A percentile compares a stretch with the other conserved stretches of the same genome.
These are phyloP conservation scores for Metschnikowia proteae DNA, from an alignment of 805 yeast genomes.

Conservation along the genomic window DNA sequence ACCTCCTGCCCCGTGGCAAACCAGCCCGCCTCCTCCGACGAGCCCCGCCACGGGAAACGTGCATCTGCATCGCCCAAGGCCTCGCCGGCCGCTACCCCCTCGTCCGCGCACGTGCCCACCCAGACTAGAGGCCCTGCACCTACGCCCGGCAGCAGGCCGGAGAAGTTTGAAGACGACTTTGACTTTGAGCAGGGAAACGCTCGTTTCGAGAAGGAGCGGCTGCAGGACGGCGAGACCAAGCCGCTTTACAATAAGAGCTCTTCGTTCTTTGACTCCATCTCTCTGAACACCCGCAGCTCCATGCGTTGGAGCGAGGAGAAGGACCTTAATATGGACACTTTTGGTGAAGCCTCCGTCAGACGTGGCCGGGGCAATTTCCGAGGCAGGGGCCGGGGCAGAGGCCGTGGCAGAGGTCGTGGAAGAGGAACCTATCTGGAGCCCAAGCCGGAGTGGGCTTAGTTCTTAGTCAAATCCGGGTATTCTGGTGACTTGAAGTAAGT, in stretches of 20 bases:
- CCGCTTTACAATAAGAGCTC: constrained; percentile 65
- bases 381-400: constrained; percentile 34
- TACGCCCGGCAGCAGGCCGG: constrained; percentile 13
- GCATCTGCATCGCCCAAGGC: no score
- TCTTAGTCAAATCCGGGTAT: no score
- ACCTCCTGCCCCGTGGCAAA: no score
- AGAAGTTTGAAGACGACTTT: constrained; percentile 49
- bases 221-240: constrained; percentile 25
- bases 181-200: constrained; percentile 77
- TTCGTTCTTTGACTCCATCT: constrained; percentile 84
- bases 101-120: not conserved
- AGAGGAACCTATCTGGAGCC: constrained; percentile 37
- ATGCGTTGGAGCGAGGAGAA: constrained; percentile 74
- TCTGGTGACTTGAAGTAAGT: no score
- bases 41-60: no score
- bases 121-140: constrained; percentile 12
- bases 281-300: constrained; percentile 46
- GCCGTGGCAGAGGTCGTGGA: constrained; percentile 42
- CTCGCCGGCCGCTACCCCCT: no score
- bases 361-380: constrained; percentile 22
- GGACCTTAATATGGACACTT: constrained; percentile 71
- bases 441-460: constrained; percentile 20
- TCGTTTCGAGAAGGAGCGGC: constrained; percentile 43
- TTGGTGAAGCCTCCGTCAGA: constrained; percentile 63
- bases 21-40: no score